Base-by-base conservation (phyloP, 1,139 yeast species). In the Nakaseomyces kungkrabaensis region DNA sequence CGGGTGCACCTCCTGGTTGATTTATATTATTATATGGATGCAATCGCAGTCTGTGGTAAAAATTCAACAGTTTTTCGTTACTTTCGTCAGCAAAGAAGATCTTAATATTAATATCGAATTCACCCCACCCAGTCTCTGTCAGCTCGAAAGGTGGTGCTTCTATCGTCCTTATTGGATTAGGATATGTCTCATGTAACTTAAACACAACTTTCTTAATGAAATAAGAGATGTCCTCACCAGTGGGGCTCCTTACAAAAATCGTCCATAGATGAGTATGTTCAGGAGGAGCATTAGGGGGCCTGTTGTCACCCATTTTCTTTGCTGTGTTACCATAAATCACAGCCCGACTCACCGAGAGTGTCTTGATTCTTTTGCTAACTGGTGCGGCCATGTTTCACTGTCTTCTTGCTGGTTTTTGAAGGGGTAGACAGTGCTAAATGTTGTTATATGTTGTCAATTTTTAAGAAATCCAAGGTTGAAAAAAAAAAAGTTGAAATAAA, bases 111-210 rank as follows among this genome's bases (percentile, higher is more conserved):
- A 94, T 85, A 63, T 92, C 99, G 69, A 92, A 92, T 67, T 92
- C 99, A 54, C 99, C 99, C 99, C 99, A 92, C 0, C 99, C 99
- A 0, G 97, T 87, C 63, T 94, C 99, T 1, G 96, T 86, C 11
- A 92, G 90, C 65, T 90, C 95, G 61, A 85, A 92, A 0, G 98
- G 98, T 2, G 97, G 97, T 34, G 75, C 68, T 56, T 92, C 98
- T 6, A 92, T 75, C 1, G 94, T 76, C 51, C 99, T 72, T 17
- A 89, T 80, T 1, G 97, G 81, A 58, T 82, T 86, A 10, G 84
- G 85, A 61, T 92, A 92, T 0, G 98, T 92, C 57, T 92, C 98
- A 66, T 92, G 98, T 37, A 92, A 73, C 65, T 94, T 92, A 73
- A 90, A 92, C 0, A 92, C 90, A 1, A 94, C 97, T 65, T 87